phyloP scores from a whole-genome alignment of 2,329 filamentous ascomycete species.

The Pseudocercospora cruenta region DNA sequence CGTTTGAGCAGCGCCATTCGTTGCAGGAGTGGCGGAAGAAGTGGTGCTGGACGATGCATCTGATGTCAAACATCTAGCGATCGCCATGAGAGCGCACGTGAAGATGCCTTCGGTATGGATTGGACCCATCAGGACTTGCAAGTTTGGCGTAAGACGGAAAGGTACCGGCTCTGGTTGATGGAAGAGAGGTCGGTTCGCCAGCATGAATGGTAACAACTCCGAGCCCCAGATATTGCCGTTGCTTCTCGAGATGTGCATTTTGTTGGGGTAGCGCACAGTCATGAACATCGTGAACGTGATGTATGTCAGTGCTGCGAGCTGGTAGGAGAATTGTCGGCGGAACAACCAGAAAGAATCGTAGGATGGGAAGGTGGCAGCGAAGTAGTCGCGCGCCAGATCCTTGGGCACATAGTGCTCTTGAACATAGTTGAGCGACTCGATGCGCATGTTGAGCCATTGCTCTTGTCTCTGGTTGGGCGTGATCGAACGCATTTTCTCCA shows the following conservation, averaged over 20 bases:
- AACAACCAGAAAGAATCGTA: conserved; percentile 98
- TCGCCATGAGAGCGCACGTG: conserved; percentile 92
- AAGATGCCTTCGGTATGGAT: conserved; percentile 96
- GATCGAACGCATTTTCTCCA: conserved; percentile 86
- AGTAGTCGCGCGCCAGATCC: conserved; percentile 82
- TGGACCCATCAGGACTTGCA: conserved; percentile 95
- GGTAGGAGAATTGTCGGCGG: conserved; percentile 94
- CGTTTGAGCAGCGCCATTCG: conserved; percentile 16
- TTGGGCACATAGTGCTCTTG: conserved; percentile 91
- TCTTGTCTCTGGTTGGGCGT: conserved; percentile 60
- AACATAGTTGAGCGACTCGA: conserved; percentile 93
- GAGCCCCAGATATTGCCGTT: conserved; percentile 96
- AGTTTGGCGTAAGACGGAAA: conserved; percentile 94
- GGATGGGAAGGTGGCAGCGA: conserved; percentile 82
- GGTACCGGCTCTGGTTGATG: conserved; percentile 94
- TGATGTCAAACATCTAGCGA: conserved; percentile 90
- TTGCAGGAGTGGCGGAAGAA: conserved; percentile 22
- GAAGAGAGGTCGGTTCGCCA: conserved; percentile 81
- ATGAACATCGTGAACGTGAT: conserved; percentile 99
- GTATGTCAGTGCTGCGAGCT: conserved; percentile 91
- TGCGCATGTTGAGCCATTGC: conserved; percentile 52
- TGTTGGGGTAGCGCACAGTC: conserved; percentile 92
- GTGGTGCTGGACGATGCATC: conserved; percentile 72
- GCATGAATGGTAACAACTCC: conserved; percentile 90
- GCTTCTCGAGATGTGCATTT: conserved; percentile 85